These are phyloP conservation scores for Penicillium paradoxum DNA, from an alignment of 495 filamentous ascomycete species.

Conservation along the genomic window DNA sequence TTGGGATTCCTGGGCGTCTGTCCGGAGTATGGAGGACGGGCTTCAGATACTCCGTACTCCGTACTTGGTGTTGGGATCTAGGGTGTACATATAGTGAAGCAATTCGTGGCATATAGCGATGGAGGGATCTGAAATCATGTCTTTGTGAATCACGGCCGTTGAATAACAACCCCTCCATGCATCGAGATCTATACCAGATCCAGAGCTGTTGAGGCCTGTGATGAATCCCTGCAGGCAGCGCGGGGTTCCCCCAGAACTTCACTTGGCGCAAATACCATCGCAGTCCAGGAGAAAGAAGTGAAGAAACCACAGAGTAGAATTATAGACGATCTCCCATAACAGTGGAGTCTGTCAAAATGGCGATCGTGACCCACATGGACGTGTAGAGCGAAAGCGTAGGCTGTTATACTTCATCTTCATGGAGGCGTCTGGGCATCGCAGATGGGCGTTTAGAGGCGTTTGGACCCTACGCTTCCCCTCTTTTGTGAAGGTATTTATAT, in stretches of 20 bases:
- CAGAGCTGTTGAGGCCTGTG: not conserved
- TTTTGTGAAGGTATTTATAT: slow-evolving; percentile 1
- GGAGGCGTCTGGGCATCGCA: not conserved
- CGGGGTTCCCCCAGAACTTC: not conserved
- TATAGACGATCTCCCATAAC: not conserved
- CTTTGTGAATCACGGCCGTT: not conserved
- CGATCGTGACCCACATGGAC: slow-evolving; percentile 4
- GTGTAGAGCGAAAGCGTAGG: not conserved
- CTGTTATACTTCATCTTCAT: slow-evolving; percentile 3
- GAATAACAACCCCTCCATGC: no score
- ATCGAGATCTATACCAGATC: not conserved
- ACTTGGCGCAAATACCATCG: slow-evolving; percentile 1
- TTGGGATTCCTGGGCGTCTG: no score
- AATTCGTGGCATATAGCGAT: not conserved
- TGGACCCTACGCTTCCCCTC: not conserved
- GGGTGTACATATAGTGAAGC: no score
- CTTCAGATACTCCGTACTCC: not conserved
- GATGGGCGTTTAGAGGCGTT: not conserved
- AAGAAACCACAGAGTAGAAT: not conserved
- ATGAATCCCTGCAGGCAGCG: not conserved
- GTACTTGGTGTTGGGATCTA: no score
- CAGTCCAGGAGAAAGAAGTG: not conserved
- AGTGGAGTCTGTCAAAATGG: not conserved
- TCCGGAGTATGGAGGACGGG: no score
- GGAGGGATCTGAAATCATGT: not conserved